Percentiles rank a stretch among this genome's conserved stretches.
Evolutionary conservation across 257 asterid species (phyloP).

Genomic region (Ehretia macrophylla): DNA sequence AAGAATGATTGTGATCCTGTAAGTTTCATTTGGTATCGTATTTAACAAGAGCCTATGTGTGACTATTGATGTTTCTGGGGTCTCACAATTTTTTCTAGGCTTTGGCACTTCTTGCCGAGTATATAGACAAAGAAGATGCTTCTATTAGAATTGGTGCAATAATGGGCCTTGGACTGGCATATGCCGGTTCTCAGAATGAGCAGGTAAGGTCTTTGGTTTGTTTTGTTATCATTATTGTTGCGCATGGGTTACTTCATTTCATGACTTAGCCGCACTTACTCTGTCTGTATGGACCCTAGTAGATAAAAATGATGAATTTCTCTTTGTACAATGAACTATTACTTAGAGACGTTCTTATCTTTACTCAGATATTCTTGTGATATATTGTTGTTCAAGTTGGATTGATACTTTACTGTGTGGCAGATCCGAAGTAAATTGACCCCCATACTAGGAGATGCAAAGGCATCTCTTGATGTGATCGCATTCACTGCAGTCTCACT

Average conservation of each 20-base stretch:
- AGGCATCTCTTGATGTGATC: constrained; percentile 77
- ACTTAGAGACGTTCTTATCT: background rate
- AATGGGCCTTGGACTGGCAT: constrained; percentile 97
- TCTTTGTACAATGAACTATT: no score
- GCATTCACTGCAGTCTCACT: constrained; percentile 87
- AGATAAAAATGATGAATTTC: no score
- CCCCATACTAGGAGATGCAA: constrained; percentile 72
- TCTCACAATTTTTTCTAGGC: constrained; percentile 44
- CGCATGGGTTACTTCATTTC: background rate
- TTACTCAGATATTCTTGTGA: background rate
- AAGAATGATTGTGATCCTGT: constrained; percentile 93
- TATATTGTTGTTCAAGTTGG: no score
- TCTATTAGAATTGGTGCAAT: constrained; percentile 87
- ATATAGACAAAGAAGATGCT: constrained; percentile 69
- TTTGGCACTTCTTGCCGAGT: constrained; percentile 77
- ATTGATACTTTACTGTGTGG: background rate
- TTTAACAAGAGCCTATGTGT: background rate
- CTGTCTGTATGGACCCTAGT: no score
- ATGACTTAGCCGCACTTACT: no score
- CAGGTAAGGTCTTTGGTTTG: constrained; percentile 42
- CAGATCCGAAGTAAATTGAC: constrained; percentile 63
- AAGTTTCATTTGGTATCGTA: constrained; percentile 19
- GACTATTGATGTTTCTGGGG: background rate
- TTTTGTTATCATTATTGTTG: background rate
- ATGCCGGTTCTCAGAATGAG: constrained; percentile 88